Base-by-base conservation (phyloP, 352 stramenopile species). In the Globisporangium yorkense region DNA sequence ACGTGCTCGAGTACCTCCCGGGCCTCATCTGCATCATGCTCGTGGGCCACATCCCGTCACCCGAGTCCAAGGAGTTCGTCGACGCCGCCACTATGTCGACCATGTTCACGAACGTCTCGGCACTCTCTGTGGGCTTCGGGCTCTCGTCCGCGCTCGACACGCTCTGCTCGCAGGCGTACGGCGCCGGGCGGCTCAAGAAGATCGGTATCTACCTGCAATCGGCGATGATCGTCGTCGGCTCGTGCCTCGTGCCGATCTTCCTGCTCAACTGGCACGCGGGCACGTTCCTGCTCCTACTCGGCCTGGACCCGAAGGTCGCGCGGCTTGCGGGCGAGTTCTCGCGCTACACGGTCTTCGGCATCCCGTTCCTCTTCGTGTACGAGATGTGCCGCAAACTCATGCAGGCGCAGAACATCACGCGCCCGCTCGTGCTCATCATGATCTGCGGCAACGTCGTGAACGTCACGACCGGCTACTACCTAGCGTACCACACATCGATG, bases 161-260 rank as follows among this genome's bases (percentile, higher is more conserved):
- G 18, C 47, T 78, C 18, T 76, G 66, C 35, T 70, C 70, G 12
- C 73, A 86, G 43, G 63, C 67, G 4, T 71, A 64, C 29, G 73
- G 74, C 5, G 71, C 54, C 57, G 67, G 65, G 40, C 67, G 58
- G 5, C 44, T 70, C 20, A 49, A 70, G 12, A 77, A 84, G 59
- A 89, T 92, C 55, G 84, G 84, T 8, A 70, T 80, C 13, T 92
- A 91, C 62, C 66, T 88, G 15, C 71, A 89, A 37, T 79, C 74
- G 0, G 74, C 70, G 2, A 43, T 87, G 0, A 45, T 85, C 37
- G 68, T 91, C 37, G 63, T 91, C 35, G 62, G 65, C 12, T 46
- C 73, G 0, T 71, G 70, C 31, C 56, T 84, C 9, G 9, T 80
- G 4, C 57, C 76, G 10, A 71, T 87, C 35, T 65, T 68, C 27